Evolutionary conservation across 2,329 filamentous ascomycete genomes (phyloP), one percentile per base, ranked within the genome.

Genomic region (Cercospora sojina): DNA sequence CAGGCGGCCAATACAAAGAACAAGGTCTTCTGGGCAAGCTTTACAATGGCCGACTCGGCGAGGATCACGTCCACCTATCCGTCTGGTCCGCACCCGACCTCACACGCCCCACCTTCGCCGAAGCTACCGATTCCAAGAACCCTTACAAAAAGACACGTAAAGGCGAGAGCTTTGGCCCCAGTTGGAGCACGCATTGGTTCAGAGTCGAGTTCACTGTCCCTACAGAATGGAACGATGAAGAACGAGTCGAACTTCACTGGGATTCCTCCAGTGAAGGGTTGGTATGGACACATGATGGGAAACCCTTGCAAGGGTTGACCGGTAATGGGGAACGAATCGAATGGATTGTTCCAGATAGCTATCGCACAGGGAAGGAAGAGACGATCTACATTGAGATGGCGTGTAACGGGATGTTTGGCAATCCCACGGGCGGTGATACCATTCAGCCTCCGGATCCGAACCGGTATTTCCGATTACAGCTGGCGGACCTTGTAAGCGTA

Each of bases 181-280:
- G 93, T 38, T 99, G 95, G 95, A 91, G 93, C 1, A 99, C 95
- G 8, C 95, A 98, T 79, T 99, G 95, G 95, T 96, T 99, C 85
- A 91, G 89, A 73, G 87, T 97, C 64, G 83, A 89, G 64, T 81
- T 99, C 69, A 91, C 87, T 4, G 85, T 98, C 13, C 94, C 95
- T 7, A 77, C 87, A 64, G 82, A 91, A 12, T 86, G 97, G 74
- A 81, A 80, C 27, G 81, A 92, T 70, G 92, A 95, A 74, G 88
- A 93, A 72, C 88, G 91, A 56, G 84, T 99, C n/a, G 93, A 98
- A 79, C 88, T 98, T 65, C 93, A 97, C 74, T 99, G 95, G 94
- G 94, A 99, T 80, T 90, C 91, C 41, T 90, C 92, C 81, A 96
- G 93, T 73, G 95, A 99, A 80, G 95, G 91, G n/a, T 82, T 98